Conservation (phyloP, 2,329 filamentous ascomycete species). For the Trichoderma sp. region DNA sequence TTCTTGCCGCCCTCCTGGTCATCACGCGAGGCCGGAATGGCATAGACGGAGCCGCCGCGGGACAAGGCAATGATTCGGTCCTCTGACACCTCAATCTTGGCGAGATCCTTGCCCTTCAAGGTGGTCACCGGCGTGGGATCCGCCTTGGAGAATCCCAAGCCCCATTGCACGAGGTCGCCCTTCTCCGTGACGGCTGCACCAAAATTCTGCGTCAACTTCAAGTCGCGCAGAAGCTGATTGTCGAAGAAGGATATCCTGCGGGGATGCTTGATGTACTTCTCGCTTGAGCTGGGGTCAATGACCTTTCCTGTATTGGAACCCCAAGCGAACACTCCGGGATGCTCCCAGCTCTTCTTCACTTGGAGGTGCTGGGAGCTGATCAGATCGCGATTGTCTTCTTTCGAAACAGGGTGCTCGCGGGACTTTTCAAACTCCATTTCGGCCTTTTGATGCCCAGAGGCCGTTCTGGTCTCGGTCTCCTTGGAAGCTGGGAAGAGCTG, state of each 20-base stretch:
- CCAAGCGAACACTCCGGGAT: conserved; percentile 92
- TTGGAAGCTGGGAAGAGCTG: conserved; percentile 32
- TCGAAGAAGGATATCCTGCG: conserved; percentile 81
- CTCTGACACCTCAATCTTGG: conserved; percentile 73
- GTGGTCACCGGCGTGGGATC: conserved; percentile 68
- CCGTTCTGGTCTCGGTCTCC: conserved; percentile 25
- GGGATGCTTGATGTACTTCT: conserved; percentile 77
- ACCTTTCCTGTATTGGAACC: conserved; percentile 84
- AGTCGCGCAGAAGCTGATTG: conserved; percentile 77
- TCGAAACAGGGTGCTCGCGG: conserved; percentile 58
- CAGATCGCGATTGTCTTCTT: conserved; percentile 73
- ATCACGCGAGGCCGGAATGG: conserved; percentile 72
- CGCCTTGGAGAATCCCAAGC: conserved; percentile 69
- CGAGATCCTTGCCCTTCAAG: conserved; percentile 77
- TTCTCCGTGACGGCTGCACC: conserved; percentile 85
- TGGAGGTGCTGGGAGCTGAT: conserved; percentile 87
- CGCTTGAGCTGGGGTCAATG: conserved; percentile 80
- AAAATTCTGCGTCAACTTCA: conserved; percentile 81
- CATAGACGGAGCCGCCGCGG: conserved; percentile 77
- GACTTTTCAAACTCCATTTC: conserved; percentile 70
- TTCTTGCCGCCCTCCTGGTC: conserved; percentile 71
- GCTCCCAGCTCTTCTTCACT: conserved; percentile 77
- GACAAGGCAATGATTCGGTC: conserved; percentile 83
- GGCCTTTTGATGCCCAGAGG: conserved; percentile 42
- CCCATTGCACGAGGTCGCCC: conserved; percentile 92